Conservation (phyloP, 495 filamentous ascomycete genomes). For the Aspergillus ostianus region DNA sequence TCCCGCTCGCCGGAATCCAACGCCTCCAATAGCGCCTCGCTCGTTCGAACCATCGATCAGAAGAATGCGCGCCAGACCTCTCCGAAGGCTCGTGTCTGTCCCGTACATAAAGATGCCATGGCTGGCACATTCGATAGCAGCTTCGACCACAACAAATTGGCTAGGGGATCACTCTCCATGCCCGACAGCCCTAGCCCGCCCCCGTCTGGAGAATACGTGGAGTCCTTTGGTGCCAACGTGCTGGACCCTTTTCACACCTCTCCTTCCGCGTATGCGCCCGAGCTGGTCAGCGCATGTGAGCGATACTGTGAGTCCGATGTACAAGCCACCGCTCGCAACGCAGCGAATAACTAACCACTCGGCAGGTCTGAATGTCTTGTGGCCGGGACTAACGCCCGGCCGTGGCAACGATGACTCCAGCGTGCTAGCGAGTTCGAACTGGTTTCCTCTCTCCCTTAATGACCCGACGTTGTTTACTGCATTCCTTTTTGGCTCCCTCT, state of each 20-base stretch:
- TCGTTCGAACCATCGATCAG: background rate
- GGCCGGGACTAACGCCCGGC: slow-evolving; percentile 37
- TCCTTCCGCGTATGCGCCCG: slow-evolving; percentile 22
- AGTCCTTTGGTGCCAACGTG: slow-evolving; percentile 21
- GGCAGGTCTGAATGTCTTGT: slow-evolving; percentile 30
- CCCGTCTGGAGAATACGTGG: slow-evolving; percentile 18
- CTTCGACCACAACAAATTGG: background rate
- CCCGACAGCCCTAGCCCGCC: slow-evolving; percentile 10
- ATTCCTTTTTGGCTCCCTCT: slow-evolving; percentile 39
- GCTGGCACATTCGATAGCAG: background rate
- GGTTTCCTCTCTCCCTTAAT: slow-evolving; percentile 35
- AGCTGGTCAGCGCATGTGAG: slow-evolving; percentile 25
- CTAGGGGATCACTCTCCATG: background rate
- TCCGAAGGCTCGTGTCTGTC: background rate
- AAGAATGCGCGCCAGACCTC: background rate
- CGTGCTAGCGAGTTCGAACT: slow-evolving; percentile 16
- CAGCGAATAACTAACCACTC: background rate
- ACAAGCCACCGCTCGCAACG: background rate
- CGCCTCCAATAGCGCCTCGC: background rate
- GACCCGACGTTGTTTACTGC: slow-evolving; percentile 40
- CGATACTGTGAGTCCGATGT: slow-evolving; percentile 23
- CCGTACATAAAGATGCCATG: background rate
- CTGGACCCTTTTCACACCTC: slow-evolving; percentile 37
- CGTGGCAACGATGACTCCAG: background rate
- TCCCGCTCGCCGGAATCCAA: slow-evolving; percentile 10